Conservation (phyloP, 108 stramenopile genomes). For the Schizochytrium sp. region DNA sequence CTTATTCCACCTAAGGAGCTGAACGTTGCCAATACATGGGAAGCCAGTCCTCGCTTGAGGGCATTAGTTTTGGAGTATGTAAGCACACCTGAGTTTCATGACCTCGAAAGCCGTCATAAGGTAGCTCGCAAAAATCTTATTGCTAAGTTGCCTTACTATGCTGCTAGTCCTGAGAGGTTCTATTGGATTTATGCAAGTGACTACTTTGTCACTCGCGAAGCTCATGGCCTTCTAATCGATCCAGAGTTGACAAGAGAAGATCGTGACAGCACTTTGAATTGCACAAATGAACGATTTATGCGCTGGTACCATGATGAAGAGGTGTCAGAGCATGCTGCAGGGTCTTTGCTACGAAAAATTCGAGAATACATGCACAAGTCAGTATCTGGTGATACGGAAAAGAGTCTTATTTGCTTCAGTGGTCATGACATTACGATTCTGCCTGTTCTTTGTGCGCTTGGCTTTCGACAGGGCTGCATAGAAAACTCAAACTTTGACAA, state of each 20-base stretch:
- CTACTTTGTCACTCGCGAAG: slow-evolving; percentile 24
- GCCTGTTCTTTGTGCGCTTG: slow-evolving; percentile 38
- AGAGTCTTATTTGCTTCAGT: slow-evolving; percentile 29
- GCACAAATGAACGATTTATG: not conserved
- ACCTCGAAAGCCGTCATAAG: not conserved
- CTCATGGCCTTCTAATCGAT: slow-evolving; percentile 2
- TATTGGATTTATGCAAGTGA: slow-evolving; percentile 37
- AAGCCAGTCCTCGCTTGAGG: not conserved
- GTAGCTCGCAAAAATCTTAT: not conserved
- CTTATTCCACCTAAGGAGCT: not conserved
- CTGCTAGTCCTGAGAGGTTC: not conserved
- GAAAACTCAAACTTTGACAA: not conserved
- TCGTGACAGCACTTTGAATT: not conserved
- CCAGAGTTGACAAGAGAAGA: not conserved
- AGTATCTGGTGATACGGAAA: not conserved
- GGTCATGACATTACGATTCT: slow-evolving; percentile 51
- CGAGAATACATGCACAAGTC: not conserved
- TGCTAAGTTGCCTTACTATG: slow-evolving; percentile 20
- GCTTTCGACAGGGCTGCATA: not conserved
- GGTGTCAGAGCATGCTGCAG: slow-evolving; percentile 7
- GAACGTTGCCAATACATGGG: slow-evolving; percentile 55
- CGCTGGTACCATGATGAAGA: not conserved
- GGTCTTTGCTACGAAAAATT: not conserved
- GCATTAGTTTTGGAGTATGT: too few species aligned
- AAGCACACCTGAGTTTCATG: not conserved